Conservation (phyloP, 345 rosid genomes). For the Pugionium cornutum region DNA sequence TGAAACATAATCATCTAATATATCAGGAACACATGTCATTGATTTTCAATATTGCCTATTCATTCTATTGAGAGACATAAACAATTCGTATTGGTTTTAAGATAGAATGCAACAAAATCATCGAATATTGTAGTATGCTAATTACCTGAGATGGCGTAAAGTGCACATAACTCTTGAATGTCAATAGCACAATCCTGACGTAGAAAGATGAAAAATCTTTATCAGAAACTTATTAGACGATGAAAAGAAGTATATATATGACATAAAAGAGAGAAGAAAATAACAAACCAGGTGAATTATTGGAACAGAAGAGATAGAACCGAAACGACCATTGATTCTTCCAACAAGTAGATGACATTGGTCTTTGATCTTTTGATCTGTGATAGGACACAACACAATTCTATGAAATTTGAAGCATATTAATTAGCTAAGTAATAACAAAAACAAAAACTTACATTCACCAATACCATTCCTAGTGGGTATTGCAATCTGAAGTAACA, state of each 20-base stretch:
- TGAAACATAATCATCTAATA: too few species aligned
- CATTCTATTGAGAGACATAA: too few species aligned
- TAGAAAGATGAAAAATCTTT: slow-evolving; percentile 14
- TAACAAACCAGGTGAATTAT: slow-evolving; percentile 84
- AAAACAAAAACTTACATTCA: slow-evolving; percentile 61
- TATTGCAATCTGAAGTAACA: too few species aligned
- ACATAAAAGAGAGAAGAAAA: slow-evolving; percentile 23
- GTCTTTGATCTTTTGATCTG: slow-evolving; percentile 86
- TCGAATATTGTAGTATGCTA: not conserved
- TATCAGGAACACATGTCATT: too few species aligned
- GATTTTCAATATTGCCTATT: too few species aligned
- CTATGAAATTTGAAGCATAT: not conserved
- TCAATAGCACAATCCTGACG: slow-evolving; percentile 85
- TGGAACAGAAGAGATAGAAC: slow-evolving; percentile 83
- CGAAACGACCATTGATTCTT: slow-evolving; percentile 95
- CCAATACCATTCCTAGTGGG: slow-evolving; percentile 99
- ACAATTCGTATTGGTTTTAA: too few species aligned
- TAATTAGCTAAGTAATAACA: not conserved
- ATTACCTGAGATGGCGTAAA: slow-evolving; percentile 93
- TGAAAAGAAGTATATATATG: not conserved
- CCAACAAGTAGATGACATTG: slow-evolving; percentile 98
- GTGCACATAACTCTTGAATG: slow-evolving; percentile 71
- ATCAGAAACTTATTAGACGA: slow-evolving; percentile 15
- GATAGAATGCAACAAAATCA: too few species aligned
- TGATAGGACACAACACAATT: not conserved